Evolutionary conservation across 208 protist genomes (phyloP), one percentile per base, ranked within the genome.

Genomic region (Crithidia acanthocephali): DNA sequence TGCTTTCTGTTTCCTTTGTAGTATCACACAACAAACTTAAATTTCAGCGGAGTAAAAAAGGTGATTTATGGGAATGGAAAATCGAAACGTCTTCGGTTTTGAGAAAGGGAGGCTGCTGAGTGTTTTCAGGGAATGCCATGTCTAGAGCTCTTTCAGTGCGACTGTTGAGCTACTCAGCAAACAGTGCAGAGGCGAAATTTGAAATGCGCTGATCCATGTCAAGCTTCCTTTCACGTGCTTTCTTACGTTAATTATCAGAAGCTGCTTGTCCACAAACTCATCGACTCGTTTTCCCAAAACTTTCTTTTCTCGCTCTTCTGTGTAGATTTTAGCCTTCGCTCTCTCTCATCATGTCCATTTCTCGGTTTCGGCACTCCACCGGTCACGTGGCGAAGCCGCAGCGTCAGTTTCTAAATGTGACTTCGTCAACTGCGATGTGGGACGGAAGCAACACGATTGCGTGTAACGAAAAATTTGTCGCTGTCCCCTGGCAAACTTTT

Each of bases 361-460:
- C 88, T 48, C 76, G 83, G 16, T 91, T 91, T 61, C 85, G 88
- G 8, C 86, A 91, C 69, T 86, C 84, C 32, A 82, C 83, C 2
- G 69, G 77, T 16, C 59, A 79, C 7, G 63, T 80, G 9, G 59
- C 81, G 22, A 73, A 80, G 61, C 68, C 69, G 10, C 81, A 90
- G 51, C 72, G 28, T 2, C 70, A 85, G n/a, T 76, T 85, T 57
- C 57, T 78, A 0, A 74, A 80, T 45, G 28, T 81, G 5, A 44
- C 50, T 18, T 83, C 84, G 0, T 83, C 81, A 0, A 63, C 56
- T 2, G 79, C 81, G 0, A 67, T 92, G 50, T 95, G 86, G 87
- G 87, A 91, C 20, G 79, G 81, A 47, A 89, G 82, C 50, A 92
- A 94, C 70, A 81, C 81, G 5, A 83, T 94, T 50, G 73, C 84